Percentiles rank a stretch among this genome's conserved stretches.
These are phyloP conservation scores for Penicillium herquei DNA, from an alignment of 495 filamentous ascomycete species.

Conservation along the genomic window DNA sequence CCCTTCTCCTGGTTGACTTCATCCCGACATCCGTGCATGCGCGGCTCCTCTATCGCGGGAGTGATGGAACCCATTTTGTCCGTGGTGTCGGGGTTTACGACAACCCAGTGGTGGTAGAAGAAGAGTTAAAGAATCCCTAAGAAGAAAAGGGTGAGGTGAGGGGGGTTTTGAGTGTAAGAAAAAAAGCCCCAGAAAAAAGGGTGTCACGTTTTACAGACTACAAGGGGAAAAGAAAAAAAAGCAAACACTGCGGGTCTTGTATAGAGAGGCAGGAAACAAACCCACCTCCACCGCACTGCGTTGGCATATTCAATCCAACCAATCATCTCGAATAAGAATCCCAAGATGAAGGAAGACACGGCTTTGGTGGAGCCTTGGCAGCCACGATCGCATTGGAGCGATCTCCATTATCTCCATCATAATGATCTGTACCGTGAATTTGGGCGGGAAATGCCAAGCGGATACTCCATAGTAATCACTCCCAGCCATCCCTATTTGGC, in stretches of 20 bases:
- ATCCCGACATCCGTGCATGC: neutral
- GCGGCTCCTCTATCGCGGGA: constrained; percentile 6
- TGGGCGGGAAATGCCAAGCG: constrained; percentile 80
- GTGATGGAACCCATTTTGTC: constrained; percentile 20
- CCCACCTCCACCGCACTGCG: constrained; percentile 16
- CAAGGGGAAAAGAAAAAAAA: neutral
- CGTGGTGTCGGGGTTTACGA: neutral
- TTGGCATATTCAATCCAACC: constrained; percentile 14
- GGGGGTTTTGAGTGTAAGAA: neutral
- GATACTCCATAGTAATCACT: neutral
- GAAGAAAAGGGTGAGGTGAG: neutral
- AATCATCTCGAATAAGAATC: constrained; percentile 14
- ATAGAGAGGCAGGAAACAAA: constrained; percentile 9
- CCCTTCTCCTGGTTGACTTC: constrained; percentile 14
- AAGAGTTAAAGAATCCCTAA: neutral
- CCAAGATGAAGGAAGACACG: constrained; percentile 11
- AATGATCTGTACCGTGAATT: constrained; percentile 31
- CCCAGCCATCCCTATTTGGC: neutral
- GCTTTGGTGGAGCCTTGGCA: constrained; percentile 1
- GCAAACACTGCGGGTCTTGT: neutral
- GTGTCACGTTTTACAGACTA: neutral
- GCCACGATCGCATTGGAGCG: neutral
- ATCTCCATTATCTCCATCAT: neutral
- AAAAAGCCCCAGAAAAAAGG: neutral
- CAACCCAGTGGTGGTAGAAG: neutral